Base-by-base conservation (phyloP, 495 filamentous ascomycete species). In the Peziza echinospora region DNA sequence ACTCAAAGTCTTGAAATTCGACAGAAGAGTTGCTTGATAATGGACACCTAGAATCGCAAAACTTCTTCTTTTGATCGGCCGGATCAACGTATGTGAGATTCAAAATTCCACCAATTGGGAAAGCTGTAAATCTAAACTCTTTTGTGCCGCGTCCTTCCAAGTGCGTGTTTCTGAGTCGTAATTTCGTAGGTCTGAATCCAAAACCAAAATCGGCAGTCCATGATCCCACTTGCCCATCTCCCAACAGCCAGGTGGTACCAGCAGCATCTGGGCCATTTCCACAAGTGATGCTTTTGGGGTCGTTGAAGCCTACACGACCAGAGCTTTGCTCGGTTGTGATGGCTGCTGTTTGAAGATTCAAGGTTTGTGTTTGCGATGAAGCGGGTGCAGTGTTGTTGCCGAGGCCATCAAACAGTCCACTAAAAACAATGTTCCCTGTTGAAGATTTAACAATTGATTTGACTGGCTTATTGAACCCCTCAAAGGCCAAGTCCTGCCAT, bases 381-480 rank as follows among this genome's bases (percentile, higher is more conserved):
- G 67, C 70, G 6, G 69, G 60, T 7, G 63, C 64, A 37, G 75
- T 82, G 2, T 75, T 71, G 59, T 93, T 94, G 21, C 84, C 84
- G n/a, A 93, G 65, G 16, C 82, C 83, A 49, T 79, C 80, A 61
- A 99, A 99, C n/a, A 69, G 71, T 42, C 89, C 89, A 41, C 84
- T 91, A 52, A 92, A 99, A 41, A 93, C 71, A 47, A 99, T 79
- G 52, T 87, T 80, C 4, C 80, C 82, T 54, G 79, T 75, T 16
- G 76, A 67, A 13, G 75, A 72, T 65, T 84, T 82, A 41, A 76
- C 67, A 48, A 99, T 94, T 26, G 84, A 80, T 44, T 70, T 76
- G 41, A 99, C 86, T 9, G 85, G 86, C 41, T 84, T 85, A 66
- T 94, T 94, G 63, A 99, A 87, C 23, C 89, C 91, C 42, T 75